These are phyloP conservation scores for Hippophae gyantsensis DNA, from an alignment of 306 rosid species.

Conservation along the genomic window DNA sequence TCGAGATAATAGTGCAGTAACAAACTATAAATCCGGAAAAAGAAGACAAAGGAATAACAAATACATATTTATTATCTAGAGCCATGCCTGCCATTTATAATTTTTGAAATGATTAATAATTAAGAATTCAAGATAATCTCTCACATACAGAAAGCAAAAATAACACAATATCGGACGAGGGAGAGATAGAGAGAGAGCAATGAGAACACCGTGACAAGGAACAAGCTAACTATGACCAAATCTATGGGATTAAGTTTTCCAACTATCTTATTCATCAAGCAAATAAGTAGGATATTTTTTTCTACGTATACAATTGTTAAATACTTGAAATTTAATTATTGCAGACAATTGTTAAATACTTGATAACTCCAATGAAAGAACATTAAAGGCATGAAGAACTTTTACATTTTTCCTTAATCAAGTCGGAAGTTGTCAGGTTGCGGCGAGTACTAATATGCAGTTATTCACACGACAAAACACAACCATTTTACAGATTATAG, in stretches of 20 bases:
- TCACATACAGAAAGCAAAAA: too few species aligned
- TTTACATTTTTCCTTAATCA: too few species aligned
- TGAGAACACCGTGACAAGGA: not conserved
- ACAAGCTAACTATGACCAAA: not conserved
- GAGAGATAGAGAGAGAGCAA: not conserved
- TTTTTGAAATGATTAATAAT: not conserved
- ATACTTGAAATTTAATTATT: not conserved
- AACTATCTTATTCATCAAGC: not conserved
- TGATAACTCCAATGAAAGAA: slow-evolving; percentile 2
- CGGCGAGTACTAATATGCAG: too few species aligned
- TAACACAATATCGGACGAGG: not conserved
- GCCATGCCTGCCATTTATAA: not conserved
- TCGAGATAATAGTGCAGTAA: slow-evolving; percentile 6
- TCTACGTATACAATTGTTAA: not conserved
- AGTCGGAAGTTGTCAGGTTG: too few species aligned
- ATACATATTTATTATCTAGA: not conserved
- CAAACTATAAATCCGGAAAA: slow-evolving; percentile 3
- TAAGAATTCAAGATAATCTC: not conserved
- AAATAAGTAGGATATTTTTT: not conserved
- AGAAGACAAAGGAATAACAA: not conserved
- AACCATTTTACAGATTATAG: too few species aligned
- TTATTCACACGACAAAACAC: too few species aligned
- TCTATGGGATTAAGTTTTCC: not conserved
- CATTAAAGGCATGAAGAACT: not conserved
- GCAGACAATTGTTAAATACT: not conserved